These are phyloP conservation scores for Suillus subluteus DNA, from an alignment of 768 basidiomycete species.

Conservation along the genomic window DNA sequence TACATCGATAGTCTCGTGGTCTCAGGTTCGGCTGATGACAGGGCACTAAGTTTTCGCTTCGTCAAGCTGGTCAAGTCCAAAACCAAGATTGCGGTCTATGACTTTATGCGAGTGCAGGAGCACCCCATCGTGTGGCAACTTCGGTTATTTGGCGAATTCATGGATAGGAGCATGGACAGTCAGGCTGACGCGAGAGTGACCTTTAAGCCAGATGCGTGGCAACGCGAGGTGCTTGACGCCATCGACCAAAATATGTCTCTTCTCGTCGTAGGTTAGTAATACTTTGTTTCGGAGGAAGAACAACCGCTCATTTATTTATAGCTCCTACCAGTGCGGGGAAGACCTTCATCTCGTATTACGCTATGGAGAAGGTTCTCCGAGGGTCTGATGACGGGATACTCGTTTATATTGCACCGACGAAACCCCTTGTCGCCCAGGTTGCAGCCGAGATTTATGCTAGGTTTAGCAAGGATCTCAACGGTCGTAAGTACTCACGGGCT, in stretches of 20 bases:
- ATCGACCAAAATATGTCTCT: slow-evolving; percentile 62
- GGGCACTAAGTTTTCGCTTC: slow-evolving; percentile 52
- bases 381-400: slow-evolving; percentile 67
- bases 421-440: slow-evolving; percentile 72
- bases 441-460: slow-evolving; percentile 76
- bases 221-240: slow-evolving; percentile 63
- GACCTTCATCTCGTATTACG: slow-evolving; percentile 78
- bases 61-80: slow-evolving; percentile 56
- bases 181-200: slow-evolving; percentile 57
- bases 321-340: slow-evolving; percentile 77
- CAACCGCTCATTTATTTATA: slow-evolving; percentile 26
- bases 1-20: slow-evolving; percentile 34
- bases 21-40: slow-evolving; percentile 25
- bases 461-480: slow-evolving; percentile 57
- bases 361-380: slow-evolving; percentile 71
- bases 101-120: slow-evolving; percentile 60
- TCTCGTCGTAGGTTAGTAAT: slow-evolving; percentile 62
- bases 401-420: slow-evolving; percentile 77
- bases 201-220: slow-evolving; percentile 76
- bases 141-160: slow-evolving; percentile 67
- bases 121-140: slow-evolving; percentile 68
- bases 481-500: slow-evolving; percentile 38
- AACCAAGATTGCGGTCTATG: slow-evolving; percentile 40
- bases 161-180: slow-evolving; percentile 75
- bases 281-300: neutral